Evolutionary conservation across 441 rosid genomes (phyloP), one percentile per base, ranked within the genome.

Genomic region (Erysimum cheiri): DNA sequence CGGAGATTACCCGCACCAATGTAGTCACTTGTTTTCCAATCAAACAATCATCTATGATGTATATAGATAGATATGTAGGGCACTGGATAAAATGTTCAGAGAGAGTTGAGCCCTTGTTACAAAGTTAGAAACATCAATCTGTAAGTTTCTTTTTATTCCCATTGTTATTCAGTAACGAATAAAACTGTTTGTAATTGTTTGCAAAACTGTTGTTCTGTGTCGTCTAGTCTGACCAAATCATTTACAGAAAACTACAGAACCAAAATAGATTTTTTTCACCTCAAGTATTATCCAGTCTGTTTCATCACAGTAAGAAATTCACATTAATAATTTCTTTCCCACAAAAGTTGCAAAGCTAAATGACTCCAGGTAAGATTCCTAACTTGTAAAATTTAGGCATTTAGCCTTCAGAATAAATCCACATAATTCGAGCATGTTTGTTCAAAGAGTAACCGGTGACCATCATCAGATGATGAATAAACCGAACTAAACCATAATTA

Each of bases 1-100:
- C 78, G 86, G 70, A 78, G 78, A 72, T 52, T 81, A 64, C 76
- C 84, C 7, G 70, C 67, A 10, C 69, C 64, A 0, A 73, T 69
- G 57, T 54, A 36, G 83, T 67, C 71, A 47, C 75, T 31, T 32
- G 60, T 49, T 73, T 35, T 43, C 41, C 8, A 32, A 55, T 62
- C 53, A 69, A 47, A 62, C 65, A 55, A 56, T 4, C 70, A 48
- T 63, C 49, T 69, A 57, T 74, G 54, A 24, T 75, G 71, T 75
- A 69, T 75, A 75, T 63, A 75, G 74, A 50, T 67, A 75, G 78
- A 75, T 69, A 55, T 69, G 70, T 39, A 69, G 64, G 53, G 73
- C 69, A 19, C 1, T 67, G 49, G 62, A 52, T 44, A 3, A 53
- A 53, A 44, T 67, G 54, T 62, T 69, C 13, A 55, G 14, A 55